Evolutionary conservation across 2,329 filamentous ascomycete species (phyloP), one percentile per base, ranked within the genome.

Genomic region (Ambrosiella cleistominuta): DNA sequence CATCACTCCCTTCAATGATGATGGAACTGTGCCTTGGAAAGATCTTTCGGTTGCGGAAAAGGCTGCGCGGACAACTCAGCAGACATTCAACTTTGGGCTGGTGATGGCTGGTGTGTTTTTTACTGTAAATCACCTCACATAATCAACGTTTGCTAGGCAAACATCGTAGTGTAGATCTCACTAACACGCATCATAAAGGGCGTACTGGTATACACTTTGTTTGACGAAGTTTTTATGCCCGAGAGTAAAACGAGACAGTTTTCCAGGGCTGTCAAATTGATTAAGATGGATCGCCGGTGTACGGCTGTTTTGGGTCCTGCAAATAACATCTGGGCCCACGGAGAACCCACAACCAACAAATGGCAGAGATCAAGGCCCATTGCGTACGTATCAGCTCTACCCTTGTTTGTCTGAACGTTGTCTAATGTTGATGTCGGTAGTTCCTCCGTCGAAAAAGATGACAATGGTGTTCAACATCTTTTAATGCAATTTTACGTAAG

Each of bases 231-330:
- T 50, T 88, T 95, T 69, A 85, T 86, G 3, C 78, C 86, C 17
- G 85, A 90, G 66, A 93, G 87, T 73, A 90, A 88, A 70, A 91
- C 85, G 13, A 80, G 82, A 59, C 82, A 93, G 67, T 96, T 95
- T 76, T 95, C 94, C 71, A 83, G 86, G 62, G 87, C 88, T 0
- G 85, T 94, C 53, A 80, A 86, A 66, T 81, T 82, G 61, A 82
- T 97, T 67, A 87, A 84, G 67, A 76, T 78, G 56, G 85, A 94
- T 66, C 68, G 78, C 0, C 75, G 80, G 59, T 94, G 87, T 66
- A 73, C 82, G 36, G 80, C 84, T 59, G 68, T 95, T 6, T 77
- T 97, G 1, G 89, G 89, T 12, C 82, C 88, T 13, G 71, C 77
- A 44, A 82, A 82, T 61, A 79, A 89, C 66, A 91, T 97, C 59